Evolutionary conservation across 768 basidiomycete genomes (phyloP).

Genomic region (Lactarius sp.): DNA sequence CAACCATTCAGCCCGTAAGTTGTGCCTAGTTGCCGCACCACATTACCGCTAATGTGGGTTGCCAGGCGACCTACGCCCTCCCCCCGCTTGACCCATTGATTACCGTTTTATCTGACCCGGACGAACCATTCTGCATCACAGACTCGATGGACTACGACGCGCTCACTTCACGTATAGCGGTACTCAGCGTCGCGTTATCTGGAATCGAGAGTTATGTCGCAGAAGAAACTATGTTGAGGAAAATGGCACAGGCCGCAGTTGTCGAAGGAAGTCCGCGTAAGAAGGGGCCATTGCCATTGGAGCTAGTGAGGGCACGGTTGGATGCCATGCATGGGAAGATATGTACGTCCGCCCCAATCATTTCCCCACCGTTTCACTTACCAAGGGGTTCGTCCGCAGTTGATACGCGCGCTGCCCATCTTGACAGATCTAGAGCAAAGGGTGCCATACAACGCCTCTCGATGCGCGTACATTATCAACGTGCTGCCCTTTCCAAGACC

Average conservation of each 20-base stretch:
- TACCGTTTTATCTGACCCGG: constrained; percentile 43
- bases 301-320: constrained; percentile 44
- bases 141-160: constrained; percentile 51
- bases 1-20: constrained; percentile 17
- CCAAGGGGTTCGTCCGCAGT: constrained; percentile 35
- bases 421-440: constrained; percentile 73
- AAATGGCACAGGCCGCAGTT: background rate
- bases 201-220: constrained; percentile 54
- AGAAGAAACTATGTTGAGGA: constrained; percentile 35
- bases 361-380: background rate
- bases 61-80: constrained; percentile 34
- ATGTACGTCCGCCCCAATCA: constrained; percentile 39
- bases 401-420: constrained; percentile 67
- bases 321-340: constrained; percentile 56
- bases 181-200: constrained; percentile 56
- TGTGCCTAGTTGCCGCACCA: constrained; percentile 7
- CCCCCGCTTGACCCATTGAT: constrained; percentile 53
- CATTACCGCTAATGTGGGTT: background rate
- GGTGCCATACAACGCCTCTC: constrained; percentile 59
- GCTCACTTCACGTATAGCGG: constrained; percentile 48
- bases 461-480: constrained; percentile 62
- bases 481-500: constrained; percentile 33
- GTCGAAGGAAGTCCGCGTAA: constrained; percentile 29
- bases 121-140: constrained; percentile 31
- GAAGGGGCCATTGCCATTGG: constrained; percentile 42